Evolutionary conservation across 2,329 filamentous ascomycete species (phyloP), one percentile per base, ranked within the genome.

Genomic region (Parastagonospora avenae): DNA sequence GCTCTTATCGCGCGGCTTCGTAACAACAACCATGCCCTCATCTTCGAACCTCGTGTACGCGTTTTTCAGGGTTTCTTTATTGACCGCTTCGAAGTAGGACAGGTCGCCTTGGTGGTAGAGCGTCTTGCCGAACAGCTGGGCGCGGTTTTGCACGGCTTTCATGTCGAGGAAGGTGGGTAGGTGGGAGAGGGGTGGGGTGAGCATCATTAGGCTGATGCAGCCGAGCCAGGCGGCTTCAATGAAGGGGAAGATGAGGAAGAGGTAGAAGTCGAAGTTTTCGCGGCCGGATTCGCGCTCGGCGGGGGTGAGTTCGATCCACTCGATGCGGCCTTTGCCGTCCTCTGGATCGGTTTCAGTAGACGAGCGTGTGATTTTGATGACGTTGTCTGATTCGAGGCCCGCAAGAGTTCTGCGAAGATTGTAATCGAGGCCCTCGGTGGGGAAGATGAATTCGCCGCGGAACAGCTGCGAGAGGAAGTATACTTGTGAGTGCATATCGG

Each of bases 211-310:
- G 0, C 90, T 91, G 0, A 97, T 88, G 0, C 92, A 89, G 9
- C 91, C 92, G 1, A 99, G 82, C 94, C 94, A 99, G 45, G 85
- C 88, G 0, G 92, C 89, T 74, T 99, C 94, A 60, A 97, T 92
- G 63, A 99, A 99, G 0, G 94, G 94, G 94, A 94, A 99, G 57
- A 99, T 91, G 15, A 99, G 77, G 80, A 97, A 99, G 76, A 93
- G 97, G 76, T 97, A 97, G 74, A 99, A 99, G 70, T 99, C 94
- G 66, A 90, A 99, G 66, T 97, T 97, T 74, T 99, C 94, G 32
- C 93, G 81, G 1, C 94, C 94, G 6, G 83, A 86, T 28, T 82
- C 80, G 14, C 92, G 83, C 73, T 99, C 94, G 2, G 82, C 77
- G 5, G 89, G 84, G 14, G 89, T 88, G 7, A 99, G 79, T 4